phyloP scores from a whole-genome alignment of 208 protist genomes.

The Crithidia bombi region DNA sequence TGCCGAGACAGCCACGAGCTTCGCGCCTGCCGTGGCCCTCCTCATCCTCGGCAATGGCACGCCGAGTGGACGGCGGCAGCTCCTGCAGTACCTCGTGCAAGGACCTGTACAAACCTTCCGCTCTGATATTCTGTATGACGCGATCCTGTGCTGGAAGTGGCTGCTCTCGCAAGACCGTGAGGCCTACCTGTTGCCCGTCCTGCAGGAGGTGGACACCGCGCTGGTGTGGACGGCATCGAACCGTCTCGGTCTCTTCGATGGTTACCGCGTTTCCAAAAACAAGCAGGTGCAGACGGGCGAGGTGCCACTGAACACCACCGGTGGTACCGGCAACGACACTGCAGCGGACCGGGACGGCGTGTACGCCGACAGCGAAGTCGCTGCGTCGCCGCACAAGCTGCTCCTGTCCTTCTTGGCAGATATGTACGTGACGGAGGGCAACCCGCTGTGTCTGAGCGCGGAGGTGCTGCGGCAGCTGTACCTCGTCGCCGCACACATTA shows the following conservation, averaged over 20 bases:
- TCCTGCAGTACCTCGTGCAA: constrained; percentile 73
- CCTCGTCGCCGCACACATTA: constrained; percentile 51
- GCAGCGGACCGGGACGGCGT: constrained; percentile 9
- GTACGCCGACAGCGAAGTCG: constrained; percentile 39
- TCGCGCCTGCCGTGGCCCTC: constrained; percentile 58
- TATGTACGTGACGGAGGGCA: constrained; percentile 58
- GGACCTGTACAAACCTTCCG: constrained; percentile 66
- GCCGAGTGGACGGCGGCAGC: constrained; percentile 38
- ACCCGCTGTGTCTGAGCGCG: constrained; percentile 50
- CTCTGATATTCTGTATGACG: constrained; percentile 53
- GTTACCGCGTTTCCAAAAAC: constrained; percentile 45
- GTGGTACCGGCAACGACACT: neutral
- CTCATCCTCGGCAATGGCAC: constrained; percentile 39
- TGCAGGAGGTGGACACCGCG: constrained; percentile 63
- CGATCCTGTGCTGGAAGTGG: constrained; percentile 74
- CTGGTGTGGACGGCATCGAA: constrained; percentile 71
- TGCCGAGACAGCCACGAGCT: constrained; percentile 36
- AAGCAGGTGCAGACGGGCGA: constrained; percentile 72
- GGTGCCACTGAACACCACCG: constrained; percentile 1
- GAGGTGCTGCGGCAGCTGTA: constrained; percentile 69
- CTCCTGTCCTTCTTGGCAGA: constrained; percentile 74
- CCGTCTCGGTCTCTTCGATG: constrained; percentile 79
- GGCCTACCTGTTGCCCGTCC: constrained; percentile 53
- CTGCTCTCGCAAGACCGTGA: constrained; percentile 60
- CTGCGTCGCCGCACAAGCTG: constrained; percentile 72